A percentile compares a stretch with the other conserved stretches of the same genome.
These are phyloP conservation scores for Clarireedia sp. DNA, from an alignment of 2,329 filamentous ascomycete species.

Conservation along the genomic window DNA sequence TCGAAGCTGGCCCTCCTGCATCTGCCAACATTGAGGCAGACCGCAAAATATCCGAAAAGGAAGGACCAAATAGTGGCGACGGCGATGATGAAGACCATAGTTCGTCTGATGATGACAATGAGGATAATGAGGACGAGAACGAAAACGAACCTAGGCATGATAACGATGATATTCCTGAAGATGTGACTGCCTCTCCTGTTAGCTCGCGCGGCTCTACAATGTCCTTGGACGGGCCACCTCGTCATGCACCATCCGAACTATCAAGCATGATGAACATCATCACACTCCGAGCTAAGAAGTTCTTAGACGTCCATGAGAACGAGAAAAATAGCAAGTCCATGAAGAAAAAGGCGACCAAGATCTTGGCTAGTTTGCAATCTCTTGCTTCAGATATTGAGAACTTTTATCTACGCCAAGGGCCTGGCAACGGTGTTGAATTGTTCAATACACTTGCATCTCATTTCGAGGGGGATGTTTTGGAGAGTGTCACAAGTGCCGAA, in stretches of 20 bases:
- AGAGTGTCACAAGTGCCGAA: constrained; percentile 94
- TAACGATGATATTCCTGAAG: constrained; percentile 45
- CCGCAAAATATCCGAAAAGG: constrained; percentile 28
- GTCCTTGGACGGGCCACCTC: constrained; percentile 50
- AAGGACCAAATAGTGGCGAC: constrained; percentile 29
- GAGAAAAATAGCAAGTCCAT: constrained; percentile 63
- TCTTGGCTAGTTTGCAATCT: constrained; percentile 62
- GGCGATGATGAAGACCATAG: constrained; percentile 39
- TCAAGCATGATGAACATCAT: constrained; percentile 65
- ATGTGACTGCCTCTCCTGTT: constrained; percentile 27
- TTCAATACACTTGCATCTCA: constrained; percentile 73
- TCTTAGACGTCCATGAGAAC: constrained; percentile 75
- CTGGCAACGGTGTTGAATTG: constrained; percentile 52
- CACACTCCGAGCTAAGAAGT: constrained; percentile 68
- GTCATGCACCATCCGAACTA: constrained; percentile 39
- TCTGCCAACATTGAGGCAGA: constrained; percentile 29
- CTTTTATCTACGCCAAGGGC: constrained; percentile 56
- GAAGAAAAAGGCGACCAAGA: constrained; percentile 70
- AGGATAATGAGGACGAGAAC: constrained; percentile 37
- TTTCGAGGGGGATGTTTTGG: constrained; percentile 80
- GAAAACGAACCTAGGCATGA: constrained; percentile 40
- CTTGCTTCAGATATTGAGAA: constrained; percentile 64
- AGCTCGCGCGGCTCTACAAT: constrained; percentile 57
- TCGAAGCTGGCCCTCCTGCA: constrained; percentile 14
- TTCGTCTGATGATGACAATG: constrained; percentile 36